Percentiles rank a stretch among this genome's conserved stretches.
Evolutionary conservation across 2,329 filamentous ascomycete genomes (phyloP).

Genomic region (Pleoardoris graminearum): DNA sequence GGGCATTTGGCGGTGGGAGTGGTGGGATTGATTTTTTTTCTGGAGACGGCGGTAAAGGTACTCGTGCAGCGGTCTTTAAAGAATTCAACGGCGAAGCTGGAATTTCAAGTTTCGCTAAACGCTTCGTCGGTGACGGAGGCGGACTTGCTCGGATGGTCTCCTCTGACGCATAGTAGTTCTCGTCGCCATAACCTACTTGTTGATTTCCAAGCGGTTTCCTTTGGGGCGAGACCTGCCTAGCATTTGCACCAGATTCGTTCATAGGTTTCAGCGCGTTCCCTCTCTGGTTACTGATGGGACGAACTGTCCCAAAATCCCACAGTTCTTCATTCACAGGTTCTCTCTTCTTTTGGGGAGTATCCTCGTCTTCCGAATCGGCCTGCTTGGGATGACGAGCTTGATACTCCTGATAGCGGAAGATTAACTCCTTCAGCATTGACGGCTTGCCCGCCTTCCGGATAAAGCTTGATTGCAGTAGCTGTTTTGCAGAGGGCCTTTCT

Average conservation of each 20-base stretch:
- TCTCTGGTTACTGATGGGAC: conserved; percentile 64
- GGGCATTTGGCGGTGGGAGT: conserved; percentile 33
- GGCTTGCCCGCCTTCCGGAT: conserved; percentile 91
- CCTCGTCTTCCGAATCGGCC: conserved; percentile 51
- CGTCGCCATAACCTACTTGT: conserved; percentile 33
- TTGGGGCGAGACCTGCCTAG: conserved; percentile 54
- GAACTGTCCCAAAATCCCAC: conserved; percentile 97
- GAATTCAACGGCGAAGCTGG: conserved; percentile 46
- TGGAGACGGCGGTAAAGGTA: conserved; percentile 53
- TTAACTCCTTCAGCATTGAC: conserved; percentile 93
- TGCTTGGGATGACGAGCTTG: conserved; percentile 74
- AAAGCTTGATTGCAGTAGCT: conserved; percentile 87
- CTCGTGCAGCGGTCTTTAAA: conserved; percentile 47
- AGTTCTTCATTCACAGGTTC: conserved; percentile 74
- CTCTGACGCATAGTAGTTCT: conserved; percentile 34
- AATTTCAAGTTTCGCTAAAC: conserved; percentile 32
- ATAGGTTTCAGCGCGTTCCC: conserved; percentile 69
- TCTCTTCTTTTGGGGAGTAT: conserved; percentile 43
- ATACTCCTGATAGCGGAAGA: conserved; percentile 89
- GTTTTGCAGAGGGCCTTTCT: conserved; percentile 83
- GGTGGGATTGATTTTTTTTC: conserved; percentile 42
- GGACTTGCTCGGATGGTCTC: conserved; percentile 41
- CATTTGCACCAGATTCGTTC: conserved; percentile 81
- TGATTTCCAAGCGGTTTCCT: conserved; percentile 39
- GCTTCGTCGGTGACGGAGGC: conserved; percentile 51